Base-by-base conservation (phyloP, 306 rosid species). In the Cercis canadensis region DNA sequence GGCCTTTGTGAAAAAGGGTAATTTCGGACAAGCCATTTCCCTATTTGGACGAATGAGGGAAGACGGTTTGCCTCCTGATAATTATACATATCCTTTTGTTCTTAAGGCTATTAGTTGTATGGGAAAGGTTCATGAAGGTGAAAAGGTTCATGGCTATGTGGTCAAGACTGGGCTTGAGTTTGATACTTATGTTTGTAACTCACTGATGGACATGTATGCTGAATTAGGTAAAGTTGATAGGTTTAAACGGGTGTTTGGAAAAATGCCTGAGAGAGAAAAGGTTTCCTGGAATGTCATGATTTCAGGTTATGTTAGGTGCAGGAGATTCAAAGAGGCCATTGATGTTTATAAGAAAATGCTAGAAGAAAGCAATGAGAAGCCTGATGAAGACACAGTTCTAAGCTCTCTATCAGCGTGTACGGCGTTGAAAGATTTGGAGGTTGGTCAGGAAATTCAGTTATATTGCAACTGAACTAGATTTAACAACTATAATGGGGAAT, bases 281-380 rank as follows among this genome's bases (percentile, higher is more conserved):
- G 87, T 87, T 70, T 89, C 92, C 80, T 89, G 96, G 97, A 89
- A 88, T 63, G 77, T 87, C 43, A 55, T 69, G 76, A 89, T 92
- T 76, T 78, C 87, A 0, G 84, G 88, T 49, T 87, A 74, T 77
- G 85, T 87, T 5, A 84, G 71, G 84, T 85, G 89, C 49, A 60
- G 73, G 81, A 85, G 77, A 52, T 82, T 80, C 49, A 58, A 56
- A 45, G 90, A 87, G 33, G 92, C 92, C 18, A n/a, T 83, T 43
- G 47, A 29, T 40, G 44, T 78, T 65, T 91, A 77, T 59, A 43
- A 8, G 67, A 29, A 40, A 69, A 92, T 92, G 92, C 54, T 11
- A 37, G 67, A 44, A 33, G 87, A 82, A 56, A 55, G 88, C 77
- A 46, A 74, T 19, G 82, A 57, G 78, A 87, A 80, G 63, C 86